These are phyloP conservation scores for Paraleonurus japonicus DNA, from an alignment of 257 asterid genomes.

Conservation along the genomic window DNA sequence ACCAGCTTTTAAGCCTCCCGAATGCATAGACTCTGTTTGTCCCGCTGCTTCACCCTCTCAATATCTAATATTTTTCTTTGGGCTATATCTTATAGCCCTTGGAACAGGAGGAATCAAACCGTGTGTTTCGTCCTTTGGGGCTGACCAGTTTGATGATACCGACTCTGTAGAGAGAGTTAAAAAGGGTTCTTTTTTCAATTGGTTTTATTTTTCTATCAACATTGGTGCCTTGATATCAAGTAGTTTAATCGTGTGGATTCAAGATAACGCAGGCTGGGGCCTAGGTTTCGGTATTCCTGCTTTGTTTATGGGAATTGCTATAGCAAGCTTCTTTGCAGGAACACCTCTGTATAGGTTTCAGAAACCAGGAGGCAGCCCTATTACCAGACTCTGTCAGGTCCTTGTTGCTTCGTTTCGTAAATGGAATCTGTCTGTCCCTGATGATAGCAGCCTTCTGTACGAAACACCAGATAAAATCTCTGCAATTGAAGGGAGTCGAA, in stretches of 20 bases:
- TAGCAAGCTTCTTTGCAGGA: slow-evolving; percentile 78
- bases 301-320: slow-evolving; percentile 73
- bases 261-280: slow-evolving; percentile 98
- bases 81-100: slow-evolving; percentile 84
- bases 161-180: slow-evolving; percentile 80
- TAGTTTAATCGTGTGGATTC: slow-evolving; percentile 90
- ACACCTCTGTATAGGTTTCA: slow-evolving; percentile 86
- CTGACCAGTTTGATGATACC: slow-evolving; percentile 95
- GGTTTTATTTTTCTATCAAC: slow-evolving; percentile 92
- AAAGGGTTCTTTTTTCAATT: slow-evolving; percentile 94
- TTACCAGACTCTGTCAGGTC: slow-evolving; percentile 94
- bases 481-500: slow-evolving; percentile 92
- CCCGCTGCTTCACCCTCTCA: slow-evolving; percentile 77
- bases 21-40: slow-evolving; percentile 74
- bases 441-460: slow-evolving; percentile 66
- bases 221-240: slow-evolving; percentile 89
- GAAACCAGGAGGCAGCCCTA: slow-evolving; percentile 97
- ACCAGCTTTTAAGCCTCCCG: slow-evolving; percentile 73
- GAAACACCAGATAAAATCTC: slow-evolving; percentile 79
- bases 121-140: slow-evolving; percentile 94
- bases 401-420: slow-evolving; percentile 74
- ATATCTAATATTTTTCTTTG: slow-evolving; percentile 67
- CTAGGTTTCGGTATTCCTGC: slow-evolving; percentile 96
- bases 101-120: slow-evolving; percentile 99
- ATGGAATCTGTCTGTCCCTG: slow-evolving; percentile 57